Evolutionary conservation across 331 rosid species (phyloP).

Genomic region (Erythrophleum ivorense): DNA sequence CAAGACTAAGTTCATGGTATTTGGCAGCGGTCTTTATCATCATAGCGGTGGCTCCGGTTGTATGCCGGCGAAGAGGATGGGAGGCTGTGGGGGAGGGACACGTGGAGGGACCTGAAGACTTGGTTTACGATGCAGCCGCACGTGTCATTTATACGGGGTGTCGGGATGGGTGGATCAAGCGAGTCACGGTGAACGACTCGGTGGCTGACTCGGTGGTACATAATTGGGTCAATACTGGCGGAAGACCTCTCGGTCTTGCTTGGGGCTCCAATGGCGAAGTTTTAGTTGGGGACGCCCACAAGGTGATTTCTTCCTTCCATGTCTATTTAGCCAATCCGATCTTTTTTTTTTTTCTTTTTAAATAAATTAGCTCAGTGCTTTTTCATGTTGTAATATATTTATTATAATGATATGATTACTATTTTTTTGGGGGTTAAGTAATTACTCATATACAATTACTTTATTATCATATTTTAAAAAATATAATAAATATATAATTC

Average conservation of each 20-base stretch:
- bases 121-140: constrained; percentile 48
- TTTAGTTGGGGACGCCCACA: constrained; percentile 54
- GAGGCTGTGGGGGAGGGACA: constrained; percentile 49
- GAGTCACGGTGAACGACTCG: constrained; percentile 57
- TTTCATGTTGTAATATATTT: too few species aligned
- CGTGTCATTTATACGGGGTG: constrained; percentile 72
- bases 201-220: constrained; percentile 51
- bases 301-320: constrained; percentile 43
- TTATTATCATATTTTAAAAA: too few species aligned
- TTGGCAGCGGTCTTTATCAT: background rate
- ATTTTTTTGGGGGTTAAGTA: too few species aligned
- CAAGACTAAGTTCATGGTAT: too few species aligned
- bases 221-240: constrained; percentile 71
- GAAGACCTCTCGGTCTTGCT: constrained; percentile 75
- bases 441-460: too few species aligned
- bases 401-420: too few species aligned
- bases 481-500: too few species aligned
- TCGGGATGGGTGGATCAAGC: constrained; percentile 76
- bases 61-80: constrained; percentile 45
- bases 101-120: constrained; percentile 57
- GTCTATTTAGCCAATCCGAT: too few species aligned
- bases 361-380: too few species aligned
- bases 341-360: too few species aligned
- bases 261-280: constrained; percentile 36
- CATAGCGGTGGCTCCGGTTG: constrained; percentile 29